Conservation (phyloP, 768 basidiomycete species). For the Boletus tylopilopsis region DNA sequence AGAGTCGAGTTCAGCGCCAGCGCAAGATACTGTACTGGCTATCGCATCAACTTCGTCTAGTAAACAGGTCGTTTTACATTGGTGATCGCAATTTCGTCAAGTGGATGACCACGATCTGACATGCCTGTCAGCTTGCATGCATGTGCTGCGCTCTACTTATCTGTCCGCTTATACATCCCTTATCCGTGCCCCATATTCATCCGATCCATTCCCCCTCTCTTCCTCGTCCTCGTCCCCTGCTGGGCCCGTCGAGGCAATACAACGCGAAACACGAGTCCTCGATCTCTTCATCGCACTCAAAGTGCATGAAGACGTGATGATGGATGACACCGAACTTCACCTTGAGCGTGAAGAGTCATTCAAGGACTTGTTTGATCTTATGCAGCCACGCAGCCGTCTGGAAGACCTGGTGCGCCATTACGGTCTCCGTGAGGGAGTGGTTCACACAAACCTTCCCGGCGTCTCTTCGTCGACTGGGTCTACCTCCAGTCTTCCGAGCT, state of each 20-base stretch:
- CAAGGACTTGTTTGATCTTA: slow-evolving; percentile 74
- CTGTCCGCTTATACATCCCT: slow-evolving; percentile 60
- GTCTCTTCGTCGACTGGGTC: slow-evolving; percentile 2
- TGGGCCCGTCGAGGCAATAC: slow-evolving; percentile 41
- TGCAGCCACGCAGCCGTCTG: slow-evolving; percentile 68
- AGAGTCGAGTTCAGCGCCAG: slow-evolving; percentile 46
- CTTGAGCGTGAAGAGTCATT: slow-evolving; percentile 73
- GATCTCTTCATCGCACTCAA: slow-evolving; percentile 80
- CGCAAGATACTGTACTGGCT: slow-evolving; percentile 74
- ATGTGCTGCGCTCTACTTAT: slow-evolving; percentile 74
- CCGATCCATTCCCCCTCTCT: slow-evolving; percentile 70
- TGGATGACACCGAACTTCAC: slow-evolving; percentile 71
- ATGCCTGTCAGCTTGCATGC: slow-evolving; percentile 60
- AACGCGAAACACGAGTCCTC: slow-evolving; percentile 71
- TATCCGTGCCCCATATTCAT: slow-evolving; percentile 65
- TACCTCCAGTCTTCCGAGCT: neutral
- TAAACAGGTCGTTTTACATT: slow-evolving; percentile 65
- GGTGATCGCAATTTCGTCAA: slow-evolving; percentile 31
- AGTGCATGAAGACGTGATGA: slow-evolving; percentile 74
- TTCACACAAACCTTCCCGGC: slow-evolving; percentile 13
- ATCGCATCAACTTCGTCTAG: slow-evolving; percentile 55
- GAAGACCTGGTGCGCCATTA: slow-evolving; percentile 64
- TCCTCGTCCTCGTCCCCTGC: slow-evolving; percentile 23
- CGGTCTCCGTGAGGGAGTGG: slow-evolving; percentile 38
- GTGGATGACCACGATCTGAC: neutral